Evolutionary conservation across 2,329 filamentous ascomycete species (phyloP).

Genomic region (Cladophialophora yegresii): DNA sequence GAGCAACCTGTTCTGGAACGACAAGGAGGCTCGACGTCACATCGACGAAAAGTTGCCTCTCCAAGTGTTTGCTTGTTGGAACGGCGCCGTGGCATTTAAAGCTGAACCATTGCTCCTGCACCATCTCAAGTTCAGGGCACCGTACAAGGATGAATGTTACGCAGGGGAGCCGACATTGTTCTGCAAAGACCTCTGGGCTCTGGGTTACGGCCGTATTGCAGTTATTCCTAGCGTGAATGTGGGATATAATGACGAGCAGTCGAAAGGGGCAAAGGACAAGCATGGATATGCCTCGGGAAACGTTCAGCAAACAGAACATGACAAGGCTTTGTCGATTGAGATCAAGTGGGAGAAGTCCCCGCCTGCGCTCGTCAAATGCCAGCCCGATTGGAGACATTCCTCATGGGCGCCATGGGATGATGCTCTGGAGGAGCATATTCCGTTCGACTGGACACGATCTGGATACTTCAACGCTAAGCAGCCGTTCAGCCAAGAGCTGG

Average conservation of each 20-base stretch:
- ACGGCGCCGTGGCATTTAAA: constrained; percentile 55
- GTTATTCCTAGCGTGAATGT: constrained; percentile 60
- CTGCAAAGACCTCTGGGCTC: constrained; percentile 59
- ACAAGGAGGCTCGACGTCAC: constrained; percentile 42
- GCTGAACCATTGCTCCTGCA: constrained; percentile 53
- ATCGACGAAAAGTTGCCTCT: constrained; percentile 50
- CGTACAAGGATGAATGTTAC: constrained; percentile 50
- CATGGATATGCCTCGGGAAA: constrained; percentile 51
- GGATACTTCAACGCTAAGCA: constrained; percentile 23
- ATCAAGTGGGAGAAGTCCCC: constrained; percentile 35
- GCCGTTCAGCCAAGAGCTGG: constrained; percentile 11
- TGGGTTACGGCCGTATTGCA: constrained; percentile 56
- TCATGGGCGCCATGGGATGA: constrained; percentile 25
- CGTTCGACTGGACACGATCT: constrained; percentile 21
- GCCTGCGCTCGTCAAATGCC: constrained; percentile 35
- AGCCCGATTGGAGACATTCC: constrained; percentile 22
- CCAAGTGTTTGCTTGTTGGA: constrained; percentile 65
- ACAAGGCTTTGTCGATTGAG: constrained; percentile 13
- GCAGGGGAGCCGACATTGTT: constrained; percentile 60
- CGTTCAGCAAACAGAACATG: constrained; percentile 23
- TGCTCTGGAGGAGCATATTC: constrained; percentile 9
- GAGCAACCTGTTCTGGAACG: constrained; percentile 58
- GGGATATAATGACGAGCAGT: constrained; percentile 55
- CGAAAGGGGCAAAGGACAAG: constrained; percentile 50
- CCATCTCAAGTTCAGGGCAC: constrained; percentile 51